Base-by-base conservation (phyloP, 108 stramenopile species). In the Cylindrotheca closterium region DNA sequence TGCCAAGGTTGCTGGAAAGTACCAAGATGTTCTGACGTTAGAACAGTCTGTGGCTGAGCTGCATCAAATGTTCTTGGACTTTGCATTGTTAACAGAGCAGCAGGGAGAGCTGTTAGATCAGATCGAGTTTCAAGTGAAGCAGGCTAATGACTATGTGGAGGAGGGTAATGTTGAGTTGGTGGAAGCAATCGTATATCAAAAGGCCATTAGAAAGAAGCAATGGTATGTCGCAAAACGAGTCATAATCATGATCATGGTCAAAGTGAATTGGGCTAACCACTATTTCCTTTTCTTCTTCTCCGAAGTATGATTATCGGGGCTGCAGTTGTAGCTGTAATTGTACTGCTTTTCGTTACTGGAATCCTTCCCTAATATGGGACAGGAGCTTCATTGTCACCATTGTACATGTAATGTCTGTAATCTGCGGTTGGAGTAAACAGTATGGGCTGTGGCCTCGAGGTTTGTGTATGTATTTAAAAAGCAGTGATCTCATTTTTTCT, bases 11-110 rank as follows among this genome's bases (percentile, higher is more conserved):
- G 88, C 91, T 56, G 97, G 92, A 49, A 98, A 97, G 67, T 99
- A 99, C 76, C 96, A 98, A 74, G 99, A 99, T 79, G 97, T 99
- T 7, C 61, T 96, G 64, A 85, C 93, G 17, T 65, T 99, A 33
- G 99, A 99, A 77, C 91, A 91, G 34, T 79, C 77, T 54, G 97
- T 99, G 27, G 93, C 93, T 3, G 98, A 98, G 70, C 79, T 99
- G 55, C 97, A 99, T 81, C 97, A 98, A 79, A 99, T 99, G 99
- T 99, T 99, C 75, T 65, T 98, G 74, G 99, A 99, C 75, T 97
- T 99, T 79, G 99, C 99, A 5, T 74, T 98, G 34, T 70, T 99
- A 58, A 96, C 96, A 17, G 99, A 99, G 61, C 96, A 96, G 68
- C 99, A 99, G 70, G 99, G 99, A 46, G 99, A 99, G 68, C 62